Evolutionary conservation across 2,329 filamentous ascomycete genomes (phyloP).

Genomic region (Ophiostoma pallidulum): DNA sequence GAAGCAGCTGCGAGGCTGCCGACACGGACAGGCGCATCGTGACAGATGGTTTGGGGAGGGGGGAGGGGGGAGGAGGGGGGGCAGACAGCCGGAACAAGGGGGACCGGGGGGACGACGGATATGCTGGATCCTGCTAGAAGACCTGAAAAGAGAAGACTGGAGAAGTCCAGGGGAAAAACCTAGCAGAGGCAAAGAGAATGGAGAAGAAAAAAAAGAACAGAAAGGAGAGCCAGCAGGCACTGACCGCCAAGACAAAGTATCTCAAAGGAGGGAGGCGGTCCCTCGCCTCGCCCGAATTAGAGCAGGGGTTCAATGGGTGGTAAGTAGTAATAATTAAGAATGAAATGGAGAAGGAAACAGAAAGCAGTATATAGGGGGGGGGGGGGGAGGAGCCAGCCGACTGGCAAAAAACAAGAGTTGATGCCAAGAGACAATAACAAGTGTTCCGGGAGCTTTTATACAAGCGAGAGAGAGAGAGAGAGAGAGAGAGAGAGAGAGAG

Average conservation of each 20-base stretch:
- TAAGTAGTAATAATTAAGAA: background rate
- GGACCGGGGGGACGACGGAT: too few species aligned
- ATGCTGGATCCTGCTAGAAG: too few species aligned
- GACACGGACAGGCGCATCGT: background rate
- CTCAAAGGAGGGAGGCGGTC: background rate
- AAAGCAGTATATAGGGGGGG: background rate
- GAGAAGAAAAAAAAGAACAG: background rate
- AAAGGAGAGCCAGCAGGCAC: background rate
- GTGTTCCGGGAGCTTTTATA: background rate
- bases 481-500: background rate
- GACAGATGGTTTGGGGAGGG: background rate
- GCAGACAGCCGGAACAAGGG: too few species aligned
- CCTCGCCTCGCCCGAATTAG: background rate
- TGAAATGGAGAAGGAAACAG: background rate
- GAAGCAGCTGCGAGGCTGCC: background rate
- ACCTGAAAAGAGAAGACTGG: background rate
- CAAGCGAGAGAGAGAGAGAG: background rate
- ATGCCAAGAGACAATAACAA: background rate
- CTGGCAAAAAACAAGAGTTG: conserved; percentile 1
- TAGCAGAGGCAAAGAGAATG: background rate
- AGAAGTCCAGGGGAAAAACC: background rate
- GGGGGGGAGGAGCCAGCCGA: background rate
- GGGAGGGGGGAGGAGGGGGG: too few species aligned
- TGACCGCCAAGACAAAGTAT: background rate
- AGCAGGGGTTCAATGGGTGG: background rate